A percentile compares a stretch with the other conserved stretches of the same genome.
These are phyloP conservation scores for Aspergillus sp. DNA, from an alignment of 2,329 filamentous ascomycete genomes.

Conservation along the genomic window DNA sequence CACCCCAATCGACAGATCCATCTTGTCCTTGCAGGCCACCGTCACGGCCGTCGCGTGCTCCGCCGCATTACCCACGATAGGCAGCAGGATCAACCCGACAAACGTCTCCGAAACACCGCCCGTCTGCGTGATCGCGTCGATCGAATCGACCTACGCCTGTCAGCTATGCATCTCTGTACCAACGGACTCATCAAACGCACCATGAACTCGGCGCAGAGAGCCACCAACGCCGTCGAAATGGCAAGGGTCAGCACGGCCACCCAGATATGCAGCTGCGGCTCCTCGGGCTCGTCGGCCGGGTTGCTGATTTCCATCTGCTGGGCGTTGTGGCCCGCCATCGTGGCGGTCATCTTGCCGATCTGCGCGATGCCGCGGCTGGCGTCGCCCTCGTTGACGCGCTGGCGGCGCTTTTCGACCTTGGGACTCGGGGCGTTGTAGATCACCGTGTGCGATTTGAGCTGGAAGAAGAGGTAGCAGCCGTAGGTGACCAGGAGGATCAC, in stretches of 20 bases:
- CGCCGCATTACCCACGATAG: slow-evolving; percentile 65
- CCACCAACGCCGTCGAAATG: slow-evolving; percentile 74
- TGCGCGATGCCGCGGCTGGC: slow-evolving; percentile 50
- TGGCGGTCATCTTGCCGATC: slow-evolving; percentile 54
- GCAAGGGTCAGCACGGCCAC: slow-evolving; percentile 72
- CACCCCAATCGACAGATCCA: slow-evolving; percentile 66
- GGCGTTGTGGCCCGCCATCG: slow-evolving; percentile 51
- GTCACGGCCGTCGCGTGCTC: slow-evolving; percentile 65
- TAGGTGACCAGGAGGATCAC: slow-evolving; percentile 86
- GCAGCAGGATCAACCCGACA: slow-evolving; percentile 62
- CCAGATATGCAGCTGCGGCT: slow-evolving; percentile 69
- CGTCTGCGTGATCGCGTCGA: slow-evolving; percentile 52
- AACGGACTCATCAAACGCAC: slow-evolving; percentile 33
- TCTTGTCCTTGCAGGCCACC: slow-evolving; percentile 64
- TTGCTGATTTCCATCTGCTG: slow-evolving; percentile 49
- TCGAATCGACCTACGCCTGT: slow-evolving; percentile 47
- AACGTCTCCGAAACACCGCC: slow-evolving; percentile 58
- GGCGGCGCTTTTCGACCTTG: slow-evolving; percentile 65
- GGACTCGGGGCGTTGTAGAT: slow-evolving; percentile 79
- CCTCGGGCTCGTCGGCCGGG: slow-evolving; percentile 69
- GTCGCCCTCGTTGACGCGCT: slow-evolving; percentile 51
- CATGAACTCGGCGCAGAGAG: slow-evolving; percentile 70
- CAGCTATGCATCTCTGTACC: background rate
- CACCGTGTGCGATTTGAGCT: slow-evolving; percentile 77
- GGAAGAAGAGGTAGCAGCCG: slow-evolving; percentile 80